Base-by-base conservation (phyloP, 352 stramenopile species). In the Globisporangium lucens region DNA sequence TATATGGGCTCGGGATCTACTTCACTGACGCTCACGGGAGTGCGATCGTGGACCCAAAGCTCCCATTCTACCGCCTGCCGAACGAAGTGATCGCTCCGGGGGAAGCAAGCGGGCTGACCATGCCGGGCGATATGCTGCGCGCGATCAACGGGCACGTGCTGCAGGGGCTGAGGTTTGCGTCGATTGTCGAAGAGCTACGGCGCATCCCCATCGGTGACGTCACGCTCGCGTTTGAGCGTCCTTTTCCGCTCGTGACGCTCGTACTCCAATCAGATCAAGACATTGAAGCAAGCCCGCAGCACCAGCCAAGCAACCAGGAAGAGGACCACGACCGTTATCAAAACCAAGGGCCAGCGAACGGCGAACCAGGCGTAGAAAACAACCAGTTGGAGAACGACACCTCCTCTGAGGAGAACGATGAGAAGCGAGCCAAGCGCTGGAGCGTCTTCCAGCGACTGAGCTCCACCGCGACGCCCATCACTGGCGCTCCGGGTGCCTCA, bases 1-100 rank as follows among this genome's bases (percentile, higher is more conserved):
- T 73, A n/a, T 90, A 79, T 41, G 85, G 85, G 17, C 77, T 93
- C 22, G 85, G 85, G 22, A 91, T 93, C 61, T 93, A 93, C 70
- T 93, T 93, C 65, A 72, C 67, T 7, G 63, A 74, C 0, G 65
- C 69, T 53, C 65, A 75, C n/a, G 73, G 74, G 20, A 51, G 71
- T 5, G 85, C 85, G 8, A 68, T 89, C 10, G 85, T 91, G 56
- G 83, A 93, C 66, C 76, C 65, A 2, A 66, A 74, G 10, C 70
- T 88, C 33, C 81, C 85, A 4, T 93, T 93, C 65, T 93, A 91
- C 52, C 81, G 79, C 2, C 74, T 91, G 1, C 85, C 85, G 35
- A 75, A 83, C 46, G 79, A 73, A n/a, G 61, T 61, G 9, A 35
- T 76, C 4, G 85, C 78, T 3, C 82, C 85, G 6, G 85, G 85